A percentile compares a stretch with the other conserved stretches of the same genome.
Evolutionary conservation across 1,284 basidiomycete species (phyloP).

Genomic region (Tylopilus sp.): DNA sequence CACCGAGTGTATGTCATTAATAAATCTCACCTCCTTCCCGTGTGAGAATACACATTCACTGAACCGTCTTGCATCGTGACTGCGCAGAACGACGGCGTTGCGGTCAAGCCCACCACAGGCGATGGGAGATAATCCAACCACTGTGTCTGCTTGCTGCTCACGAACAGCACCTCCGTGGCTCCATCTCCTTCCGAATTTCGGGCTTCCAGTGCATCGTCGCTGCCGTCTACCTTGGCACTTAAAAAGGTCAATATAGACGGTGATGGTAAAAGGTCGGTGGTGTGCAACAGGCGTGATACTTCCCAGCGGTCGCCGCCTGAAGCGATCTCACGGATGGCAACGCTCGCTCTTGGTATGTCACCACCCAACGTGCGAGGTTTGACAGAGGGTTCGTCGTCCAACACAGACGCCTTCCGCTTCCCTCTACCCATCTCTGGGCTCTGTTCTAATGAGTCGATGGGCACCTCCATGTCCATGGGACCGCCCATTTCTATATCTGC

Average conservation of each 20-base stretch:
- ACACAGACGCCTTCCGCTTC: conserved; percentile 50
- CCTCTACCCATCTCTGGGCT: conserved; percentile 34
- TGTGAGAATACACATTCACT: conserved; percentile 75
- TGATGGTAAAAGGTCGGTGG: conserved; percentile 40
- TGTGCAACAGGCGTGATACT: conserved; percentile 21
- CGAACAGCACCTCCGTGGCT: conserved; percentile 66
- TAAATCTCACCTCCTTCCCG: conserved; percentile 66
- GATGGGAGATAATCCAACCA: conserved; percentile 89
- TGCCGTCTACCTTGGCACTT: conserved; percentile 58
- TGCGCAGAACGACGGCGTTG: conserved; percentile 69
- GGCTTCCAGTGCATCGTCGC: conserved; percentile 72
- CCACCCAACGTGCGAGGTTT: conserved; percentile 72
- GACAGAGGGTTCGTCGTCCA: conserved; percentile 47
- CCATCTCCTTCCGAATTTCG: conserved; percentile 73
- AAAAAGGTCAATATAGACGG: conserved; percentile 62
- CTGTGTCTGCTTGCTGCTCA: conserved; percentile 64
- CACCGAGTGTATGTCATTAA: background rate
- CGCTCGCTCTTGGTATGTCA: conserved; percentile 53
- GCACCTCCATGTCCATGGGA: conserved; percentile 36
- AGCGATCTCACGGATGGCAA: conserved; percentile 52
- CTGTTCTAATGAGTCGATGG: conserved; percentile 35
- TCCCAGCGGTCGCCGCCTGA: conserved; percentile 23
- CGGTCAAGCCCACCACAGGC: conserved; percentile 64
- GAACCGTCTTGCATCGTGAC: conserved; percentile 75
- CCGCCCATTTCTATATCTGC: conserved; percentile 34